Conservation (phyloP, 768 basidiomycete species). For the Agaricus sinodeliciosus region DNA sequence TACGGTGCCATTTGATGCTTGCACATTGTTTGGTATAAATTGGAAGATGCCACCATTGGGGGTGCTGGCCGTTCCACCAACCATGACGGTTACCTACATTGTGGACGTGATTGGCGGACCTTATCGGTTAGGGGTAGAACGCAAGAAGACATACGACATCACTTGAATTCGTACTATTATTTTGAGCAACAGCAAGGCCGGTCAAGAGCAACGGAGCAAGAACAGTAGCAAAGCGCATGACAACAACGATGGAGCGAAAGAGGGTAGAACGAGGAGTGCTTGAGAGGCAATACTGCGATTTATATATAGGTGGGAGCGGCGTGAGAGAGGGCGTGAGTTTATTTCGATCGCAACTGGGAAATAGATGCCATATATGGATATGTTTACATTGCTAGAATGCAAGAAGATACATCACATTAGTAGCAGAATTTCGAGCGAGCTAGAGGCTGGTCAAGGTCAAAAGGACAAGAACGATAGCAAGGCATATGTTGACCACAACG, state of each 20-base stretch:
- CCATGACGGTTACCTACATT: constrained; percentile 24
- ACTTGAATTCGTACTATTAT: background rate
- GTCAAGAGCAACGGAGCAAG: constrained; percentile 1
- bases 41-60: constrained; percentile 32
- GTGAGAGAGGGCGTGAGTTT: too few species aligned
- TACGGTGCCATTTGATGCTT: constrained; percentile 34
- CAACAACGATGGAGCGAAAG: background rate
- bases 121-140: background rate
- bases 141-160: background rate
- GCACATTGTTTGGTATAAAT: constrained; percentile 38
- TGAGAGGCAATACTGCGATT: too few species aligned
- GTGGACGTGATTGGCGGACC: too few species aligned
- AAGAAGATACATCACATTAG: too few species aligned
- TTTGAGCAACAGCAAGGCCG: constrained; percentile 8
- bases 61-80: constrained; percentile 24
- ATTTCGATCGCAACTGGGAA: too few species aligned
- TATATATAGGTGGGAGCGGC: too few species aligned
- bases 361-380: too few species aligned
- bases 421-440: too few species aligned
- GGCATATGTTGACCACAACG: too few species aligned
- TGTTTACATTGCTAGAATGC: too few species aligned
- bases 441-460: too few species aligned
- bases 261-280: background rate
- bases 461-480: too few species aligned
- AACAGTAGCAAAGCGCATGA: constrained; percentile 3